These are phyloP conservation scores for Trichosporon coremiiforme DNA, from an alignment of 1,284 basidiomycete species.

Conservation along the genomic window DNA sequence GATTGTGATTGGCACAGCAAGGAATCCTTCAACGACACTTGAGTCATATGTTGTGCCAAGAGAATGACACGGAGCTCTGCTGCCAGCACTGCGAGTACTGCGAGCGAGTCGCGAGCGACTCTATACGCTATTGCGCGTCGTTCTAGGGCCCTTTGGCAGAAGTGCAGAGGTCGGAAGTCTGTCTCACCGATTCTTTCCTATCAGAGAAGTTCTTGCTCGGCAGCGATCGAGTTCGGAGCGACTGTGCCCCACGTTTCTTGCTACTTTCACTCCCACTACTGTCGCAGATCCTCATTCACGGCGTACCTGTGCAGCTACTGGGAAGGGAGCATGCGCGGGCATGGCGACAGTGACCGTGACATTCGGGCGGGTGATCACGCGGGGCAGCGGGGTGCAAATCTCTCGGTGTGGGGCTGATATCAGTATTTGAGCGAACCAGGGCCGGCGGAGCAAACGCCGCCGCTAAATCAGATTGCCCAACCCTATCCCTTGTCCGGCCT, in stretches of 20 bases:
- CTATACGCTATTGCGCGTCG: background rate
- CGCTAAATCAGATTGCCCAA: background rate
- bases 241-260: background rate
- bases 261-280: background rate
- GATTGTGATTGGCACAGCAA: background rate
- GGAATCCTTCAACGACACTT: background rate
- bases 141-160: background rate
- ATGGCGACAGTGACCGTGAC: background rate
- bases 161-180: too few species aligned
- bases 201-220: too few species aligned
- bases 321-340: background rate
- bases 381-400: background rate
- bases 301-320: background rate
- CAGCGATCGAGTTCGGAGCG: background rate
- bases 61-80: background rate
- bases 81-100: background rate
- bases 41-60: background rate
- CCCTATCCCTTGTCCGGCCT: conserved; percentile 2
- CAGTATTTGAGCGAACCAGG: background rate
- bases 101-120: background rate
- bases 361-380: background rate
- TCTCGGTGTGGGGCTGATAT: background rate
- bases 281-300: background rate
- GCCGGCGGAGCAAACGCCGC: background rate
- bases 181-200: too few species aligned